Evolutionary conservation across 371 early-diverging fungal genomes (phyloP).

Genomic region (Mucor mucedo): DNA sequence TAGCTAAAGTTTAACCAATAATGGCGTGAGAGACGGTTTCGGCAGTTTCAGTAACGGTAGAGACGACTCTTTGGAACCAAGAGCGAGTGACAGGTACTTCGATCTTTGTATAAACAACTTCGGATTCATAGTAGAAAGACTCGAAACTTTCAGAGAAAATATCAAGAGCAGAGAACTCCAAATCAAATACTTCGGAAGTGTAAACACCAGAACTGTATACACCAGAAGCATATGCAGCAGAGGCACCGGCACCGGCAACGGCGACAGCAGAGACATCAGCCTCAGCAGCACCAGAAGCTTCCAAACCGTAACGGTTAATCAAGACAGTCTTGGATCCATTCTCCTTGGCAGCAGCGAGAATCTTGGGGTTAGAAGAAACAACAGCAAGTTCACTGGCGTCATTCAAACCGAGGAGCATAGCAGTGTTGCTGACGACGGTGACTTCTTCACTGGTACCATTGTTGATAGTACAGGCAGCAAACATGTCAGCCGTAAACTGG

Average conservation of each 20-base stretch:
- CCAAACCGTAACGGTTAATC: slow-evolving; percentile 30
- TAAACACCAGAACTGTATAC: no score
- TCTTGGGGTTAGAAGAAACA: slow-evolving; percentile 41
- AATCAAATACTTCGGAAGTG: slow-evolving; percentile 20
- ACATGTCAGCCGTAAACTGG: slow-evolving; percentile 47
- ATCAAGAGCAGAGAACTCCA: slow-evolving; percentile 43
- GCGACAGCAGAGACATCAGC: no score
- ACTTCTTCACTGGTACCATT: slow-evolving; percentile 19
- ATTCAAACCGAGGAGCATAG: slow-evolving; percentile 37
- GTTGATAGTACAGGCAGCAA: slow-evolving; percentile 28
- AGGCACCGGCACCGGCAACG: background rate
- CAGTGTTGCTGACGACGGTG: slow-evolving; percentile 29
- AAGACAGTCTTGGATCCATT: slow-evolving; percentile 42
- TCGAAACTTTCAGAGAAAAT: slow-evolving; percentile 52
- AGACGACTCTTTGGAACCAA: slow-evolving; percentile 49
- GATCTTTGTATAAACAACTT: slow-evolving; percentile 11
- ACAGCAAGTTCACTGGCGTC: slow-evolving; percentile 39
- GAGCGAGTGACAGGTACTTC: slow-evolving; percentile 31
- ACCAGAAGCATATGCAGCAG: background rate
- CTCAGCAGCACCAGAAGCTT: no score
- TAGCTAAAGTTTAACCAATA: slow-evolving; percentile 18
- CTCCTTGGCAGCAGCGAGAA: slow-evolving; percentile 37
- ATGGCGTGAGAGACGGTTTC: slow-evolving; percentile 24
- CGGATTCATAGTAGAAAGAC: slow-evolving; percentile 23
- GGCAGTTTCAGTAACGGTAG: slow-evolving; percentile 31